Evolutionary conservation across 2,329 filamentous ascomycete species (phyloP).

Genomic region (Diplodia corticola): DNA sequence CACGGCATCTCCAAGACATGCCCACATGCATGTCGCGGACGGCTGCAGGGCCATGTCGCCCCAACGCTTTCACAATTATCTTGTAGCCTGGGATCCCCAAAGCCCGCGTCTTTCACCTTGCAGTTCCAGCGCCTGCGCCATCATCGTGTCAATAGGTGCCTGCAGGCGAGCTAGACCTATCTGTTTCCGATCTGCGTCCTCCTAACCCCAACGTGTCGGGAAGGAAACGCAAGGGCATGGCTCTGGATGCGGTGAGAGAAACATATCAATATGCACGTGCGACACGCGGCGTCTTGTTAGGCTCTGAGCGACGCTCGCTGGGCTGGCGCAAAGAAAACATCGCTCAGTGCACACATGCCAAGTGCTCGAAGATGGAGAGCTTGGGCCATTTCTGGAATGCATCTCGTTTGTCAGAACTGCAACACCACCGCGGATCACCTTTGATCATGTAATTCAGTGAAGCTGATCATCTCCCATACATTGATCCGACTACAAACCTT

Average conservation of each 20-base stretch:
- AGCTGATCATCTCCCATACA: background rate
- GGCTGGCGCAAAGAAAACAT: background rate
- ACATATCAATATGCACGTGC: too few species aligned
- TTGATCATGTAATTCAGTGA: too few species aligned
- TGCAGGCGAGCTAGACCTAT: background rate
- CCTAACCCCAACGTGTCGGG: background rate
- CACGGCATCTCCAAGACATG: background rate
- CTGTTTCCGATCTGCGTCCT: background rate
- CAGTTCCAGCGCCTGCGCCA: background rate
- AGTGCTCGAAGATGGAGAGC: too few species aligned
- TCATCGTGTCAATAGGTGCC: background rate
- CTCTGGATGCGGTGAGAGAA: too few species aligned
- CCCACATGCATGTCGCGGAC: background rate
- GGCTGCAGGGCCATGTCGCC: background rate
- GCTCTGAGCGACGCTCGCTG: background rate
- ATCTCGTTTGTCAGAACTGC: too few species aligned
- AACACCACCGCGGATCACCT: too few species aligned
- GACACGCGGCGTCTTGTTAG: too few species aligned
- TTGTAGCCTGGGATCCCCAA: background rate
- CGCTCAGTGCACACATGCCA: background rate
- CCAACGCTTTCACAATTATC: background rate
- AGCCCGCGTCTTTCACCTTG: background rate
- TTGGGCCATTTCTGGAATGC: too few species aligned
- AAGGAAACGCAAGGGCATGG: background rate
- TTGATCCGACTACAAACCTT: background rate